These are phyloP conservation scores for Blastobotrys peoriensis DNA, from an alignment of 805 yeast genomes.

Conservation along the genomic window DNA sequence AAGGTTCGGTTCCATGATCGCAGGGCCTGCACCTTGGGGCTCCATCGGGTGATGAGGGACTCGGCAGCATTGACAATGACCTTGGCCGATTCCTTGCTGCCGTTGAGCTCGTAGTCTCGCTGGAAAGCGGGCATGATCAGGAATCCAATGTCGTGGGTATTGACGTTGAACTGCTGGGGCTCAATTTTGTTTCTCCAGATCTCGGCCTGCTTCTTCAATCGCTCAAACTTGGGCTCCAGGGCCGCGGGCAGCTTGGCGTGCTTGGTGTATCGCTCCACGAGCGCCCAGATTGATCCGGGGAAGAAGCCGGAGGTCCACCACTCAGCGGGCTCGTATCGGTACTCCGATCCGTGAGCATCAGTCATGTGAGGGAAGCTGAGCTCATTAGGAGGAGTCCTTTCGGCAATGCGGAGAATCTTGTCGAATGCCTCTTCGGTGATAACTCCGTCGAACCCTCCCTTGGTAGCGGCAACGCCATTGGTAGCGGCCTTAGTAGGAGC, in stretches of 20 bases:
- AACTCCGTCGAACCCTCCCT: background rate
- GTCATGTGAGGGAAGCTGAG: background rate
- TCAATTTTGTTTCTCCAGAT: conserved; percentile 10
- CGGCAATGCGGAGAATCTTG: background rate
- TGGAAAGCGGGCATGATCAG: conserved; percentile 25
- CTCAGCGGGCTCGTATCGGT: conserved; percentile 10
- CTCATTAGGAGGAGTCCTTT: background rate
- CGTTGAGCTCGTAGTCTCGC: conserved; percentile 23
- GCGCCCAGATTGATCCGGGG: conserved; percentile 16
- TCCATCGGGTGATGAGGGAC: conserved; percentile 26
- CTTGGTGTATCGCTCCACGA: conserved; percentile 13
- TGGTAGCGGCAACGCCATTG: background rate
- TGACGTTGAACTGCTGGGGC: conserved; percentile 19
- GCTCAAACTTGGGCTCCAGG: background rate
- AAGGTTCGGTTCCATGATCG: conserved; percentile 24
- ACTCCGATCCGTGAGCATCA: background rate
- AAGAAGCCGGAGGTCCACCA: conserved; percentile 22
- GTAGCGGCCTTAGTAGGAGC: background rate
- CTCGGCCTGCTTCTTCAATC: conserved; percentile 5
- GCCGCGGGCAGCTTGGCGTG: background rate
- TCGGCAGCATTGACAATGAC: conserved; percentile 26
- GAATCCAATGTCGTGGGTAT: conserved; percentile 31
- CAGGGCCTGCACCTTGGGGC: conserved; percentile 22
- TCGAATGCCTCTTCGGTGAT: background rate
- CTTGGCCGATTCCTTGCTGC: conserved; percentile 18